Conservation (phyloP, 2,329 filamentous ascomycete species). For the Sporothrix luriei region DNA sequence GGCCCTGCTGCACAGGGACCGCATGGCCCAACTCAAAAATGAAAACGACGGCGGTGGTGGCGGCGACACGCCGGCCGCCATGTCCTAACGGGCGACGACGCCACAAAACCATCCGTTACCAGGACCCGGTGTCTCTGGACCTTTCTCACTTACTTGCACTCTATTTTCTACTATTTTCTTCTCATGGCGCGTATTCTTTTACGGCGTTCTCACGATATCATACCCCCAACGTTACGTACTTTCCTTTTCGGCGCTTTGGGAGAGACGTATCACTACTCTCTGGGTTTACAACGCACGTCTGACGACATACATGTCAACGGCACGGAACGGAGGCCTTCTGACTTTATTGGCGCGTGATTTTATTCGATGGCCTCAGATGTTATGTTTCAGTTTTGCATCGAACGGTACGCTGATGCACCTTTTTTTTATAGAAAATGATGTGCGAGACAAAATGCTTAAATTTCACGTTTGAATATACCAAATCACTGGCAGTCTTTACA, state of each 20-base stretch:
- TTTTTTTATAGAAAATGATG: slow-evolving; percentile 4
- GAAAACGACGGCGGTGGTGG: background rate
- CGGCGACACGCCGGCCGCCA: background rate
- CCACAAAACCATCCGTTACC: background rate
- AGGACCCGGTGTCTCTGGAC: background rate
- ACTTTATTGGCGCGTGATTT: background rate
- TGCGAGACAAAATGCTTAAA: no score
- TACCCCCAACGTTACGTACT: background rate
- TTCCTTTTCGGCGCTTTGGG: slow-evolving; percentile 7
- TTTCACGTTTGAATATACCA: no score
- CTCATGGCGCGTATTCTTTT: background rate
- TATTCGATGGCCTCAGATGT: background rate
- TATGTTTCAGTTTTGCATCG: background rate
- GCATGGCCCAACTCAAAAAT: slow-evolving; percentile 30
- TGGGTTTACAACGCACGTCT: background rate
- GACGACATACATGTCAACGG: background rate
- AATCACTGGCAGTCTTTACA: background rate
- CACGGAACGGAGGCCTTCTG: background rate
- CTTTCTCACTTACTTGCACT: background rate
- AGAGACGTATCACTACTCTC: slow-evolving; percentile 15
- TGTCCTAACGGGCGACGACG: background rate
- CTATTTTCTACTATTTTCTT: background rate
- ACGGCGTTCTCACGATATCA: background rate
- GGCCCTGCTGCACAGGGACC: slow-evolving; percentile 40
- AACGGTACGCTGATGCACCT: background rate